phyloP scores from a whole-genome alignment of 2,329 filamentous ascomycete species.

The Aspergillus sp. region DNA sequence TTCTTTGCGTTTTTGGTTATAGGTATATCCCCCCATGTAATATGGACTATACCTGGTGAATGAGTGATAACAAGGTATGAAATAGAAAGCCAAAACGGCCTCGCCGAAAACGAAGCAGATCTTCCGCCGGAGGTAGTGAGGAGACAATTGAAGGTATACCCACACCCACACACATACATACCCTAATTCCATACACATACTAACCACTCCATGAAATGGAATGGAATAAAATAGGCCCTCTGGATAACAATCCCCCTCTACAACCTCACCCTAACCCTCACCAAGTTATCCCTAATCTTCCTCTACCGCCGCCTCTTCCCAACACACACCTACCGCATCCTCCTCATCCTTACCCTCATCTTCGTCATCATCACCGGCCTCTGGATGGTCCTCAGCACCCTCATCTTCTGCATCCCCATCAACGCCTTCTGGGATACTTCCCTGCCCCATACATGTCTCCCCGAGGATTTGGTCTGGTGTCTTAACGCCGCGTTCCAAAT shows the following conservation, averaged over 20 bases:
- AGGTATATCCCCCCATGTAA: slow-evolving; percentile 1
- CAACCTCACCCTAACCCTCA: slow-evolving; percentile 33
- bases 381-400: slow-evolving; percentile 31
- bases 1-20: slow-evolving; percentile 19
- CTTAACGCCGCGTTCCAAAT: slow-evolving; percentile 34
- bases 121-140: slow-evolving; percentile 9
- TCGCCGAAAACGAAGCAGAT: slow-evolving; percentile 17
- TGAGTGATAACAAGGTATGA: slow-evolving; percentile 6
- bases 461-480: slow-evolving; percentile 26
- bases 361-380: slow-evolving; percentile 26
- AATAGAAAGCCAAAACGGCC: slow-evolving; percentile 26
- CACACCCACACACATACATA: too few species aligned
- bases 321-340: slow-evolving; percentile 20
- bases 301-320: slow-evolving; percentile 37
- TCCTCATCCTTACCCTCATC: slow-evolving; percentile 19
- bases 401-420: slow-evolving; percentile 32
- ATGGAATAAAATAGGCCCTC: slow-evolving; percentile 23
- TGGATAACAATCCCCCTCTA: slow-evolving; percentile 39
- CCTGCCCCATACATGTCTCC: slow-evolving; percentile 21
- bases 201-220: too few species aligned
- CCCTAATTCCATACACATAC: too few species aligned
- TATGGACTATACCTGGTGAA: background rate
- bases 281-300: slow-evolving; percentile 36
- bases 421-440: slow-evolving; percentile 25
- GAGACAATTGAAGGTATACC: slow-evolving; percentile 26